Percentiles rank a stretch among this genome's conserved stretches.
These are phyloP conservation scores for Quercus parvula DNA, from an alignment of 306 rosid genomes.

Conservation along the genomic window DNA sequence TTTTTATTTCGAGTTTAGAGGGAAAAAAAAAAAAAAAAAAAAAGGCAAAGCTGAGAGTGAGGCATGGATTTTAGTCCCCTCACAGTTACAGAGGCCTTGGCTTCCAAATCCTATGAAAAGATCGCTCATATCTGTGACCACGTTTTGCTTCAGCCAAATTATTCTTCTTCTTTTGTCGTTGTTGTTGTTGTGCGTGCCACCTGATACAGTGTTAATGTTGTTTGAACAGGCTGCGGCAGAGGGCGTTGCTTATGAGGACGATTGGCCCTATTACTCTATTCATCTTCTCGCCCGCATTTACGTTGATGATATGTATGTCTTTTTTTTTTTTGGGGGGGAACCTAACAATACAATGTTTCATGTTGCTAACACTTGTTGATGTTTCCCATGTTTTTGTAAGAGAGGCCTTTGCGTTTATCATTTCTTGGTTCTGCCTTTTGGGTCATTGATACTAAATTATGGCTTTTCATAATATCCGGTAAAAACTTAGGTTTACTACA, in stretches of 20 bases:
- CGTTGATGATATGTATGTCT: conserved; percentile 59
- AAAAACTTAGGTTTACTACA: too few relatives aligned
- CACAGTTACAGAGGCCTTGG: conserved; percentile 33
- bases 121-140: conserved; percentile 66
- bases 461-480: too few relatives aligned
- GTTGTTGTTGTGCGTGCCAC: too few relatives aligned
- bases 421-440: too few relatives aligned
- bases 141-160: conserved; percentile 61
- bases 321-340: background rate
- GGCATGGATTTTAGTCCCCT: conserved; percentile 54
- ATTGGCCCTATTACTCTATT: conserved; percentile 77
- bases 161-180: background rate
- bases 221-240: conserved; percentile 67
- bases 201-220: background rate
- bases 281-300: conserved; percentile 73
- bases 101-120: conserved; percentile 55
- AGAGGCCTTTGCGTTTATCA: too few relatives aligned
- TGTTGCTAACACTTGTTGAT: too few relatives aligned
- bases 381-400: too few relatives aligned
- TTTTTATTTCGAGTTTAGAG: too few relatives aligned
- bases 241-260: conserved; percentile 64
- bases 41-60: background rate
- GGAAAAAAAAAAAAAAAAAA: too few relatives aligned
- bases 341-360: too few relatives aligned
- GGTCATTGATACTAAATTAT: too few relatives aligned